Base-by-base conservation (phyloP, 2,329 filamentous ascomycete species). In the Aureobasidium sp. region DNA sequence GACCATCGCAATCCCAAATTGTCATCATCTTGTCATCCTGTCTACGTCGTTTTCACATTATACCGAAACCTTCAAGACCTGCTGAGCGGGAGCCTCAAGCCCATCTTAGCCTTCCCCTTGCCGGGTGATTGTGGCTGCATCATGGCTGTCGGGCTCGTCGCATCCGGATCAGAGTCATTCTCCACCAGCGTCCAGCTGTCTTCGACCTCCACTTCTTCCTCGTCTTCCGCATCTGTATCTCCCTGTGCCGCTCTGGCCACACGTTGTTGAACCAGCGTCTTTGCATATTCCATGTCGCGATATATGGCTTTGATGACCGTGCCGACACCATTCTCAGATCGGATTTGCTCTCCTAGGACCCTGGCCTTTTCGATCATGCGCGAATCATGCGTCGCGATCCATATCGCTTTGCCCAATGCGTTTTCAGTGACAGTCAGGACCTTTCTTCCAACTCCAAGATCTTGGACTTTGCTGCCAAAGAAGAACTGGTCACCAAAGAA, bases 401-500 rank as follows among this genome's bases (percentile, higher is more conserved):
- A 97, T 8, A 99, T 77, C 0, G 93, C 91, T 63, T 90, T 82
- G 17, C 90, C 89, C 68, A 99, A 93, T 41, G 87, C 84, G 66
- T 85, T 88, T n/a, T 90, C 87, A 25, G 94, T 95, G 78, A 96
- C 85, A 74, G 90, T 94, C 78, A 89, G 91, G 68, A 99, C 81
- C 70, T 87, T 90, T 22, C 96, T 87, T 0, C 94, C 94, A 2
- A 97, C 94, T 0, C 94, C 93, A 6, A 99, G 80, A 70, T 97
- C 93, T 73, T 97, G 91, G 1, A 97, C 89, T 4, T 94, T 84
- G 34, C 82, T 84, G 7, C 91, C 94, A 69, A 96, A 97, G 79
- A 99, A 99, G 80, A 89, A 97, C 72, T 99, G 94, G 69, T 99
- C 94, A 5, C 94, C 94, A 71, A 99, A 99, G 79, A 97, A 99